Evolutionary conservation across 768 basidiomycete species (phyloP), one percentile per base, ranked within the genome.

Genomic region (Mycena venus): DNA sequence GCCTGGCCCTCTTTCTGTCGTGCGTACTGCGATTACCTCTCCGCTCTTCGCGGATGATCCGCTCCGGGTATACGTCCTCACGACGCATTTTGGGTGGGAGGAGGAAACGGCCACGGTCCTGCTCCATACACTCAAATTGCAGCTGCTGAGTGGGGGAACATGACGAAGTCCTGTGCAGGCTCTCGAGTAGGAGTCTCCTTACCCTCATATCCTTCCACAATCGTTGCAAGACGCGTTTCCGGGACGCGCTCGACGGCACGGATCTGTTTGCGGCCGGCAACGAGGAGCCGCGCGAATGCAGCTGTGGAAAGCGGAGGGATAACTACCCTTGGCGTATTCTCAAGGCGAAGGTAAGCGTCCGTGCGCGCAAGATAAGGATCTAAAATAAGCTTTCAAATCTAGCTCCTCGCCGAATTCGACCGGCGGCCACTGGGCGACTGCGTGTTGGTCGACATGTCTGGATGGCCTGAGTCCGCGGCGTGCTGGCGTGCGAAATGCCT

Each of bases 1-100:
- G 23, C 84, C 84, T 8, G 87, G 87, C 10, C 86, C 87, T 2
- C 76, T 88, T 8, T 86, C 86, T 34, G 70, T 86, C 71, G 79
- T 89, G 19, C 87, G 89, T 5, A 78, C 84, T 9, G 83, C 84
- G 14, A 82, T 88, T 62, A 85, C 84, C 9, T 80, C 87, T 1
- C 86, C 87, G 8, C 68, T 83, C 14, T 87, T 89, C 73, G 84
- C 86, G n/a, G 77, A 78, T 7, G 81, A 86, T 15, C 88, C 90
- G 2, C 75, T 90, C n/a, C 85, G 88, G 23, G 81, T 89, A 12
- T 90, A 89, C 68, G 86, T 83, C 3, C 81, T 90, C 51, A 84
- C 87, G 10, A 84, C 85, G 23, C 83, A 83, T 36, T 86, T 84
- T 66, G 85, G 84, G 9, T 89, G 89, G 87, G 81, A 81, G 53